Evolutionary conservation across 371 early-diverging fungal species (phyloP), one percentile per base, ranked within the genome.

Genomic region (Lichtheimia corymbifera): DNA sequence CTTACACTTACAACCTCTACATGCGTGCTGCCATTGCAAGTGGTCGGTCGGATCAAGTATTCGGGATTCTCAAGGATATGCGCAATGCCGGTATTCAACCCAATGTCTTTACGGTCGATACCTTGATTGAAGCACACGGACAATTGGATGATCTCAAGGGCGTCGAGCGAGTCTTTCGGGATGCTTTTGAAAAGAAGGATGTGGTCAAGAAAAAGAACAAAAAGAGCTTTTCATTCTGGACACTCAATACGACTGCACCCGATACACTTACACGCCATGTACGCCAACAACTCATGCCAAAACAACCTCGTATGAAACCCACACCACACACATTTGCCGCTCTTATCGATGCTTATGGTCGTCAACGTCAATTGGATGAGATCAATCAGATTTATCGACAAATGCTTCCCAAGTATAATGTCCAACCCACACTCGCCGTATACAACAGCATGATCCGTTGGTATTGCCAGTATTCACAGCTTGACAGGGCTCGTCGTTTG

Each of bases 331-430:
- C 74, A 2, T 81, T 81, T 45, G 51, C 59, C 9, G 64, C 81
- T 7, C 62, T 81, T 41, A 68, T 81, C 18, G 67, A 74, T 50
- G 78, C 78, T 4, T 73, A 81, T 47, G 81, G 81, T 6, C 56
- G 67, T 20, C 57, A 65, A 30, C 71, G 73, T 45, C 70, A 81
- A 44, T 4, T 68, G 17, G 30, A 53, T 9, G 65, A 68, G 7
- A 24, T 81, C 27, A 15, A 62, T 9, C 58, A 74, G 24, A 73
- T 81, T 28, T 72, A 76, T 30, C 61, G 65, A 5, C 65, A 64
- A 5, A 66, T 81, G 71, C 68, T 81, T 69, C 76, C 76, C 3
- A 30, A 57, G 12, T 66, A 64, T 30, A 27, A 53, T 0, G 65
- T 81, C 2, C 42, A 60, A 15, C 71, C 73, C 12, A 66, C 54